Evolutionary conservation across 169 alveolate genomes (phyloP).

Genomic region (Cardiosporidium cionae): DNA sequence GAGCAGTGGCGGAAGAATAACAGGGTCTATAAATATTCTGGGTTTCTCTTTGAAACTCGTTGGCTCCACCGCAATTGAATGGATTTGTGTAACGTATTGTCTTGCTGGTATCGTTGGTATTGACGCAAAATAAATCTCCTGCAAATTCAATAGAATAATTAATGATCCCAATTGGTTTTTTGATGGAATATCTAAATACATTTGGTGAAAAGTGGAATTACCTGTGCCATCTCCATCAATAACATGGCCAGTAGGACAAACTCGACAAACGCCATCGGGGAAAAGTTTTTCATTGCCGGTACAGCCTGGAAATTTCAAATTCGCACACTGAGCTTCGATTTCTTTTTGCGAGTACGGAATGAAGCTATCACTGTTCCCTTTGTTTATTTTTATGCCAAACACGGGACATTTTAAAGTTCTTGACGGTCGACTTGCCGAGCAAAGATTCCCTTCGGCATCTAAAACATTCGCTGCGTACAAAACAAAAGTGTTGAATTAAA

Average conservation of each 20-base stretch:
- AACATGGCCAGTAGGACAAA: not conserved
- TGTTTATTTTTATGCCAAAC: too few species aligned
- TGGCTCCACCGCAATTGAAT: not conserved
- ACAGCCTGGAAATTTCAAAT: not conserved
- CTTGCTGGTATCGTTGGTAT: too few species aligned
- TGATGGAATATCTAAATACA: not conserved
- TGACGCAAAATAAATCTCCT: not conserved
- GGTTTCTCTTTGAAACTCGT: not conserved
- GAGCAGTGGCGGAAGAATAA: too few species aligned
- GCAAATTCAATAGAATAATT: too few species aligned
- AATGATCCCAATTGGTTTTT: not conserved
- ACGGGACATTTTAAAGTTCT: not conserved
- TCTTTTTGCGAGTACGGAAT: too few species aligned
- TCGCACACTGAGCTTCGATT: not conserved
- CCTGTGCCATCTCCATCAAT: not conserved
- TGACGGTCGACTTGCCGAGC: not conserved
- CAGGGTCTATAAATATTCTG: not conserved
- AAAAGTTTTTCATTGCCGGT: not conserved
- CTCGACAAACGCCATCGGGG: not conserved
- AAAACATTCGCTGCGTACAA: not conserved
- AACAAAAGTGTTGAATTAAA: too few species aligned
- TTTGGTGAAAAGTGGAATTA: not conserved
- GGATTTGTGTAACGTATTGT: not conserved
- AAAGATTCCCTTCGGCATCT: not conserved
- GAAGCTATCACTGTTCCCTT: too few species aligned